A percentile compares a stretch with the other conserved stretches of the same genome.
Evolutionary conservation across 2,329 filamentous ascomycete genomes (phyloP).

Genomic region (Pseudopyricularia cyperi): DNA sequence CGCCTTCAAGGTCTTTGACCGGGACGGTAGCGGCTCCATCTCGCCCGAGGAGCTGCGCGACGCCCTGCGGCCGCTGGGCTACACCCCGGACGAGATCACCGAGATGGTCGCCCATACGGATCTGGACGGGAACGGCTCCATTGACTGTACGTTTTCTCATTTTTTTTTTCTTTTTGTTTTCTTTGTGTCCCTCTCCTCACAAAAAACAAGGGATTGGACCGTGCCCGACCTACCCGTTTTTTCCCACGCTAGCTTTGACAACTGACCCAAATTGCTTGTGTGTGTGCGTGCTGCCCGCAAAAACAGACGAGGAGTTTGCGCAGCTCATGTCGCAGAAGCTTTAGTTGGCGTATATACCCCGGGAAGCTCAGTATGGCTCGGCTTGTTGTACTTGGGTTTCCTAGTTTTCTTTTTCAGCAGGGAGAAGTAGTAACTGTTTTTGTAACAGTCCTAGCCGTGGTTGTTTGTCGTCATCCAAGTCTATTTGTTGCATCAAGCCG

Average conservation of each 20-base stretch:
- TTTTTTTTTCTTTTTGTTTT: neutral
- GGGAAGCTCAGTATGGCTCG: neutral
- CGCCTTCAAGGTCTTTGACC: conserved; percentile 54
- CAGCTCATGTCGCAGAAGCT: conserved; percentile 2
- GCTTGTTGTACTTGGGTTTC: neutral
- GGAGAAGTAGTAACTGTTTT: neutral
- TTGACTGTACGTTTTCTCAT: conserved; percentile 38
- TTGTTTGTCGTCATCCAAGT: too few relatives aligned
- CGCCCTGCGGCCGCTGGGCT: conserved; percentile 50
- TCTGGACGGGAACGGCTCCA: conserved; percentile 49
- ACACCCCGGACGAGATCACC: conserved; percentile 51
- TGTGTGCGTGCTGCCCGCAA: too few relatives aligned
- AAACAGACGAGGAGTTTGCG: conserved; percentile 1
- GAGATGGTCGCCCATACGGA: conserved; percentile 55
- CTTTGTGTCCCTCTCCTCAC: neutral
- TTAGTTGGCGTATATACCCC: neutral
- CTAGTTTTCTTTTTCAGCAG: neutral
- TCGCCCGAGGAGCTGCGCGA: conserved; percentile 46
- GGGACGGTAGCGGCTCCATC: conserved; percentile 53
- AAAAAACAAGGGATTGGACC: too few relatives aligned
- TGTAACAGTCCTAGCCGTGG: neutral
- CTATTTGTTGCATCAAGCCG: too few relatives aligned
- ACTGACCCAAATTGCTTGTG: neutral
- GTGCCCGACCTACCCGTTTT: too few relatives aligned
- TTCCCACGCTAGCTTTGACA: too few relatives aligned